These are phyloP conservation scores for Chrysanthemum seticuspe DNA, from an alignment of 129 eudicot species.

Conservation along the genomic window DNA sequence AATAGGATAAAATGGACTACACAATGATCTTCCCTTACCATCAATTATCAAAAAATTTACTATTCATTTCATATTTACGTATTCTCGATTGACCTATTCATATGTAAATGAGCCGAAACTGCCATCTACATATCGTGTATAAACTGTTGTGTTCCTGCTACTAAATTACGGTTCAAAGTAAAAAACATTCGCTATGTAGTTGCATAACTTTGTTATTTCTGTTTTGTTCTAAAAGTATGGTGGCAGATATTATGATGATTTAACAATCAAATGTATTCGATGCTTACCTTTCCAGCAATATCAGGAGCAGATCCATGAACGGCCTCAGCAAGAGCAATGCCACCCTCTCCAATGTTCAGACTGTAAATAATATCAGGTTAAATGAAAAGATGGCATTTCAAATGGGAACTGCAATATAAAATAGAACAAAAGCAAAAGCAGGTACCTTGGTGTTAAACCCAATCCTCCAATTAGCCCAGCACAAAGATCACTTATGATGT, in stretches of 20 bases:
- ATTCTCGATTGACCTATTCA: neutral
- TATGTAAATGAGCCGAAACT: neutral
- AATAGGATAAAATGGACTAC: too few species aligned
- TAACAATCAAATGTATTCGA: neutral
- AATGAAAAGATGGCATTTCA: neutral
- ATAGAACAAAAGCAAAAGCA: neutral
- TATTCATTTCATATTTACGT: neutral
- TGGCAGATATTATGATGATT: constrained; percentile 11
- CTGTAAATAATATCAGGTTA: constrained; percentile 35
- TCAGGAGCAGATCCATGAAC: constrained; percentile 99
- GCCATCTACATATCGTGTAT: neutral
- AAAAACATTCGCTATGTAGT: too few species aligned
- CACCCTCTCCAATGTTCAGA: constrained; percentile 94
- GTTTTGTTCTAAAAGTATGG: neutral
- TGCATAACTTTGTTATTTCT: neutral
- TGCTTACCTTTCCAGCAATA: constrained; percentile 95
- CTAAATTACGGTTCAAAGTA: too few species aligned
- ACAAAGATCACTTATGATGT: constrained; percentile 95
- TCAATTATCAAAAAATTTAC: too few species aligned
- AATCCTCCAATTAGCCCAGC: constrained; percentile 97
- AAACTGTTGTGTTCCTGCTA: neutral
- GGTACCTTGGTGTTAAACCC: constrained; percentile 96
- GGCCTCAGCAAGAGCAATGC: constrained; percentile 98
- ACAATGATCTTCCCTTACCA: too few species aligned
- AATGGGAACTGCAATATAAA: neutral